Percentiles rank a stretch among this genome's conserved stretches.
Evolutionary conservation across 164 flowering plant species (phyloP).

Genomic region (Liriodendron chinense): DNA sequence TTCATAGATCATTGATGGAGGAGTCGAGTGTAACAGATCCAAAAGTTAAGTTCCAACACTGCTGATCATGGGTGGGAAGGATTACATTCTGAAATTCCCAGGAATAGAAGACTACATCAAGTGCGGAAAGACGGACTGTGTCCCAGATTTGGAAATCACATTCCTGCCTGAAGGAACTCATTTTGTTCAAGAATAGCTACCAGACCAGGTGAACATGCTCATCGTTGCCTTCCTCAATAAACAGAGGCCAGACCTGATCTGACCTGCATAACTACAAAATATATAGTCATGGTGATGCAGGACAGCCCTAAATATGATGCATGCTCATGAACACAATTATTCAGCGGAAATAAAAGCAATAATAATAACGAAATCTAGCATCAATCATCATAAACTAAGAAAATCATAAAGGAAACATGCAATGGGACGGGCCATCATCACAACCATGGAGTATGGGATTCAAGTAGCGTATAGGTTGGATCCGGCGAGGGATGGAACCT

Average conservation of each 20-base stretch:
- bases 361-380: no score
- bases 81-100: conserved; percentile 7
- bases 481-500: no score
- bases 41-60: not conserved
- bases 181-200: conserved; percentile 12
- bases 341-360: no score
- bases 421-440: no score
- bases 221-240: conserved; percentile 4
- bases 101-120: conserved; percentile 6
- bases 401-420: no score
- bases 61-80: conserved; percentile 10
- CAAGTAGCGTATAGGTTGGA: no score
- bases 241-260: not conserved
- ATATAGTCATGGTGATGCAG: no score
- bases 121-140: not conserved
- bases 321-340: no score
- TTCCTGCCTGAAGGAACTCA: conserved; percentile 12
- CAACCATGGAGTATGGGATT: no score
- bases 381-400: no score
- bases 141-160: conserved; percentile 6
- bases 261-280: no score
- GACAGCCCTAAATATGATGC: no score
- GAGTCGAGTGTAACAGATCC: not conserved
- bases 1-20: not conserved
- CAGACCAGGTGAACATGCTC: conserved; percentile 3